Evolutionary conservation across 2,329 filamentous ascomycete genomes (phyloP).

Genomic region (Colletotrichum siamense): DNA sequence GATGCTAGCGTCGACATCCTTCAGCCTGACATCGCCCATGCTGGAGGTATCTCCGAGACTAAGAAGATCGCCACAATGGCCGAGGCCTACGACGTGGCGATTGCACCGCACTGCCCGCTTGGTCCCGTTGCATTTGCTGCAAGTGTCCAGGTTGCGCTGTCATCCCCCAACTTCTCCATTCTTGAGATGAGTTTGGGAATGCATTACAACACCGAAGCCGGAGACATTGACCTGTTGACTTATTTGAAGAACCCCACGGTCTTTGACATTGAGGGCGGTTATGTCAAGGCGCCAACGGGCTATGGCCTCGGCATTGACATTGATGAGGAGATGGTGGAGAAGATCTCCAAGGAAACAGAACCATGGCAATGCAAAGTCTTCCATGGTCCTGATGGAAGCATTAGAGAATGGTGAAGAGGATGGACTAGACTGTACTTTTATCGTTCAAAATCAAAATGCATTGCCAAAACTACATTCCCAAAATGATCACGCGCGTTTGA

Average conservation of each 20-base stretch:
- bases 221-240: conserved; percentile 59
- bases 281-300: conserved; percentile 57
- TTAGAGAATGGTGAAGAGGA: conserved; percentile 60
- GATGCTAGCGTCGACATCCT: conserved; percentile 67
- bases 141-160: conserved; percentile 64
- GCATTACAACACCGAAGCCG: conserved; percentile 64
- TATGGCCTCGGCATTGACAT: conserved; percentile 67
- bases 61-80: conserved; percentile 67
- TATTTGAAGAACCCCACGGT: conserved; percentile 64
- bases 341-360: conserved; percentile 51
- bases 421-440: not conserved
- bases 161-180: conserved; percentile 65
- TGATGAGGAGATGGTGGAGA: conserved; percentile 67
- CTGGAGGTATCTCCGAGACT: conserved; percentile 69
- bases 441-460: not conserved
- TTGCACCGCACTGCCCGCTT: conserved; percentile 70
- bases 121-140: conserved; percentile 72
- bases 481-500: not conserved
- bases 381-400: conserved; percentile 61
- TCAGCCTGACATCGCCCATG: conserved; percentile 69
- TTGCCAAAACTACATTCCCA: rapidly evolving
- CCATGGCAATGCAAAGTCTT: conserved; percentile 64
- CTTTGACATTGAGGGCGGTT: conserved; percentile 62
- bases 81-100: conserved; percentile 69
- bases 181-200: conserved; percentile 75